Base-by-base conservation (phyloP, 2,329 filamentous ascomycete genomes). In the Verticillium tricorpus region DNA sequence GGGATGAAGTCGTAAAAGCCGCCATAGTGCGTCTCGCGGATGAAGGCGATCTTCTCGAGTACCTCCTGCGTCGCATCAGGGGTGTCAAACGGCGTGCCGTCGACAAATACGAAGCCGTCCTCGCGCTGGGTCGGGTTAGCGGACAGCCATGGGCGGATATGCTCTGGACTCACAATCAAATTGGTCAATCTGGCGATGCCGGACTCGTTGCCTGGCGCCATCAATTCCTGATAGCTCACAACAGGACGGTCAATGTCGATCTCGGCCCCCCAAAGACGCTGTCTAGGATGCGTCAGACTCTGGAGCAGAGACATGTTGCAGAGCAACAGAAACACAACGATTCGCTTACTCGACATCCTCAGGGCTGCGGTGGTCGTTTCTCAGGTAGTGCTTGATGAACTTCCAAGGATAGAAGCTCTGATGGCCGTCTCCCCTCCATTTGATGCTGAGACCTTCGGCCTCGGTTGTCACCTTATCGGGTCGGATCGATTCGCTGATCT, bases 11-110 rank as follows among this genome's bases (percentile, higher is more conserved):
- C 94, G 69, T 85, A 85, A 71, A 84, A 83, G 63, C 77, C 86
- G 78, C 92, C 94, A 74, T 98, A 99, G 73, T 98, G 95, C 0
- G 95, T 99, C 64, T 89, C 82, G 19, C 93, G 86, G 69, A 98
- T 93, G 66, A 94, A 94, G 0, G 92, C 86, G 65, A 99, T 96
- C 60, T 87, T 86, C 70, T 91, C 84, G 2, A 98, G 80, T 1
- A 97, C 80, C n/a, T 78, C 73, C 74, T 94, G 76, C 0, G 93
- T 97, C 6, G 88, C 83, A 66, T 88, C 81, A 0, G 92, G 90
- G 5, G 82, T 82, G 1, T 86, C 78, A 14, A 71, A 73, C 0
- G 92, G 92, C 15, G 89, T 89, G 54, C 82, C 79, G 57, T 87
- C 82, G 17, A 97, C 85, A 70, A 94, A 94, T 68, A 84, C 91